Conservation (phyloP, 2,329 filamentous ascomycete species). For the Ascochyta viciae-villosae region DNA sequence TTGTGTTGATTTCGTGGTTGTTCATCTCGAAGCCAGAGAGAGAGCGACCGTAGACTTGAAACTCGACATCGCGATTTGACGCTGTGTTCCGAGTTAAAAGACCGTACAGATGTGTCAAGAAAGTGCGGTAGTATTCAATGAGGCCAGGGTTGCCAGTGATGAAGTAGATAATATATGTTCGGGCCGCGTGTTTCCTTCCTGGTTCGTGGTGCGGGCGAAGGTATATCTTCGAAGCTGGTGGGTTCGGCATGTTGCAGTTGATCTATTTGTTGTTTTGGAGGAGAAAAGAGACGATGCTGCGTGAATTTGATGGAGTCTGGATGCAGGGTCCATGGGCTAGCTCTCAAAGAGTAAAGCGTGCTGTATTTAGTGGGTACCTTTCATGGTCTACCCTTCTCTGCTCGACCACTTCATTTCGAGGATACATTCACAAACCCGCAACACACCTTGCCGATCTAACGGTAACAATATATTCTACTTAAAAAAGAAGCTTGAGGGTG, state of each 20-base stretch:
- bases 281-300: neutral
- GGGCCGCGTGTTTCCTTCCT: constrained; percentile 26
- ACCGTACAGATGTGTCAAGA: constrained; percentile 65
- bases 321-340: constrained; percentile 17
- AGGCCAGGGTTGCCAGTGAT: constrained; percentile 80
- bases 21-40: constrained; percentile 54
- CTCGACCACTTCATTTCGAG: neutral
- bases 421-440: neutral
- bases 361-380: neutral
- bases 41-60: constrained; percentile 51
- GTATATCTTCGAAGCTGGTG: constrained; percentile 33
- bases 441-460: neutral
- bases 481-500: neutral
- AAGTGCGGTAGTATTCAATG: constrained; percentile 74
- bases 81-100: constrained; percentile 55
- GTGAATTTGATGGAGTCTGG: constrained; percentile 19
- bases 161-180: constrained; percentile 68
- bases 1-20: constrained; percentile 25
- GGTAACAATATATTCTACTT: neutral
- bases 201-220: constrained; percentile 31
- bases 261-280: constrained; percentile 3
- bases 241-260: constrained; percentile 7
- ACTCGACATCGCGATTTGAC: constrained; percentile 25
- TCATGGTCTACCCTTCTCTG: neutral
- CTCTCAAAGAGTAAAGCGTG: neutral